Evolutionary conservation across 2,329 filamentous ascomycete species (phyloP).

Genomic region (Lomentospora prolificans): DNA sequence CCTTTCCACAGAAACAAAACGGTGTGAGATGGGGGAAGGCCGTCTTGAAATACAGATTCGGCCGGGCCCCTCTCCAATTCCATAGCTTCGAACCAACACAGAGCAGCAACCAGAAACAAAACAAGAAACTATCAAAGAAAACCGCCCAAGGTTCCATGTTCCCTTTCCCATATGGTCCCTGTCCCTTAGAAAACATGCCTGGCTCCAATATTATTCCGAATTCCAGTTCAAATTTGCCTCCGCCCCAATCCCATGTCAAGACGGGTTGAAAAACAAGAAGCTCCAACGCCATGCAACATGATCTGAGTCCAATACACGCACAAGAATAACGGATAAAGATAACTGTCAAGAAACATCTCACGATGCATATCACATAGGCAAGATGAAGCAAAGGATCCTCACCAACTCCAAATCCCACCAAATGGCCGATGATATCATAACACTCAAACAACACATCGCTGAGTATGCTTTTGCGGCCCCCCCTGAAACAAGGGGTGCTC

Average conservation of each 20-base stretch:
- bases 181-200: background rate
- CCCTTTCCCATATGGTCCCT: background rate
- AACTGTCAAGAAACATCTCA: background rate
- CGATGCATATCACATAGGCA: conserved; percentile 1
- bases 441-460: background rate
- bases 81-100: background rate
- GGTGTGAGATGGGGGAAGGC: background rate
- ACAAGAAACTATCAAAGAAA: background rate
- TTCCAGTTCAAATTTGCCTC: background rate
- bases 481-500: background rate
- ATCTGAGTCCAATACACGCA: background rate
- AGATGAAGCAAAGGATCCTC: background rate
- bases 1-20: background rate
- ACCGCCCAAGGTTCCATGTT: no score
- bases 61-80: background rate
- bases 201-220: background rate
- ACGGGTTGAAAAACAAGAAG: no score
- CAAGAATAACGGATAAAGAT: background rate
- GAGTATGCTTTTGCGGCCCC: background rate
- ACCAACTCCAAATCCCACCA: background rate
- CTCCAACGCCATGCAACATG: background rate
- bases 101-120: background rate
- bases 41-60: background rate
- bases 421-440: background rate
- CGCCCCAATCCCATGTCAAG: background rate